Evolutionary conservation across 2,329 filamentous ascomycete species (phyloP), one percentile per base, ranked within the genome.

Genomic region (Sclerotinia subarctica): DNA sequence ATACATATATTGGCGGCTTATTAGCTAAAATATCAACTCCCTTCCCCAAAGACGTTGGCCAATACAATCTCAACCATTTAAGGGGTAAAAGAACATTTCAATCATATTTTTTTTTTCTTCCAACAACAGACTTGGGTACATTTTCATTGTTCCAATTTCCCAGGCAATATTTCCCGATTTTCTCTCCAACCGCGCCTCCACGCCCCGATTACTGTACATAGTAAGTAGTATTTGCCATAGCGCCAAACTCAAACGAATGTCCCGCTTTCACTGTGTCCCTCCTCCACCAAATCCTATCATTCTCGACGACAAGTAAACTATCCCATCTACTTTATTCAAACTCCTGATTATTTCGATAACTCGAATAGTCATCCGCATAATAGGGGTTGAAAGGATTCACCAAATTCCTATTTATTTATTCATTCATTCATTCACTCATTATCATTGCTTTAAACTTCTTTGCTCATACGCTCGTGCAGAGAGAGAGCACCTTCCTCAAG

Each of bases 221-320:
- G 35, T 35, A 35, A 49, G 29, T 51, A 51, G 59, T 38, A 38
- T 17, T 15, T 51, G 49, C 64, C 47, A 60, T 62, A 67, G 64
- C 64, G 64, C 64, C 64, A 62, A 67, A 67, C 46, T 47, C 56
- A 62, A 67, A 66, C 64, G 64, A 62, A 24, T 67, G 64, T 67
- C 64, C 64, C 64, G 64, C 64, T 62, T 67, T 67, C 64, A 66
- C 64, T 66, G 53, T 60, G 64, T 67, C 64, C 64, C 56, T 67
- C 64, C 64, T 67, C 64, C 64, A 62, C 57, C 56, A 44, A 67
- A 53, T 67, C 64, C 56, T 44, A 67, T 42, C 53, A 67, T 52
- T 24, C 24, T 67, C 64, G 19, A 66, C 57, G 46, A 67, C n/a
- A 62, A 67, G 32, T 42, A 29, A 67, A 67, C 35, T 52, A 35